phyloP scores from a whole-genome alignment of 371 early-diverging fungal genomes.

The Chytridium lagenaria region DNA sequence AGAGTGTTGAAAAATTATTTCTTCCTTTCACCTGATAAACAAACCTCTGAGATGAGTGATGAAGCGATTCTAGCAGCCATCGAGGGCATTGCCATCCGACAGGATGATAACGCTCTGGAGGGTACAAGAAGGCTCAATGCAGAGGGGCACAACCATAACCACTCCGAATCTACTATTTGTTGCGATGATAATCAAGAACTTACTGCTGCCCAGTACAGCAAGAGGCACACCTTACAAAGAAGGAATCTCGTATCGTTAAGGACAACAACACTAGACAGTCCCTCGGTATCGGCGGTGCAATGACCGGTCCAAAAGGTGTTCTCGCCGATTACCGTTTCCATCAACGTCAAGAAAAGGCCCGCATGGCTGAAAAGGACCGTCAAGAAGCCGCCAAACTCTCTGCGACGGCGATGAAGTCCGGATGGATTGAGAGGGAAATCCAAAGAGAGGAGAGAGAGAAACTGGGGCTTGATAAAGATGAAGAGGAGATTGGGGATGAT shows the following conservation, averaged over 20 bases:
- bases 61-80: background rate
- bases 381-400: constrained; percentile 21
- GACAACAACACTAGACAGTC: constrained; percentile 44
- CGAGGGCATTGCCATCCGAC: background rate
- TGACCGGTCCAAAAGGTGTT: constrained; percentile 62
- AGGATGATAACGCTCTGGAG: too few relatives aligned
- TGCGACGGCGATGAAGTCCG: constrained; percentile 36
- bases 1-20: too few relatives aligned
- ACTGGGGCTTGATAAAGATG: constrained; percentile 20
- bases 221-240: constrained; percentile 1
- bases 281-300: constrained; percentile 48
- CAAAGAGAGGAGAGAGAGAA: constrained; percentile 41
- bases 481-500: constrained; percentile 43
- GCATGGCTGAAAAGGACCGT: constrained; percentile 26
- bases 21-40: too few relatives aligned
- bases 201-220: too few relatives aligned
- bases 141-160: background rate
- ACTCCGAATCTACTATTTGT: too few relatives aligned
- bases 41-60: background rate
- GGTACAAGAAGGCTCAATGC: too few relatives aligned
- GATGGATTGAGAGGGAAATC: constrained; percentile 54
- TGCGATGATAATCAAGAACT: too few relatives aligned
- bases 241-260: constrained; percentile 31
- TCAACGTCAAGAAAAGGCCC: constrained; percentile 51
- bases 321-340: constrained; percentile 56